These are phyloP conservation scores for Leccinum imitatum DNA, from an alignment of 768 basidiomycete species.

Conservation along the genomic window DNA sequence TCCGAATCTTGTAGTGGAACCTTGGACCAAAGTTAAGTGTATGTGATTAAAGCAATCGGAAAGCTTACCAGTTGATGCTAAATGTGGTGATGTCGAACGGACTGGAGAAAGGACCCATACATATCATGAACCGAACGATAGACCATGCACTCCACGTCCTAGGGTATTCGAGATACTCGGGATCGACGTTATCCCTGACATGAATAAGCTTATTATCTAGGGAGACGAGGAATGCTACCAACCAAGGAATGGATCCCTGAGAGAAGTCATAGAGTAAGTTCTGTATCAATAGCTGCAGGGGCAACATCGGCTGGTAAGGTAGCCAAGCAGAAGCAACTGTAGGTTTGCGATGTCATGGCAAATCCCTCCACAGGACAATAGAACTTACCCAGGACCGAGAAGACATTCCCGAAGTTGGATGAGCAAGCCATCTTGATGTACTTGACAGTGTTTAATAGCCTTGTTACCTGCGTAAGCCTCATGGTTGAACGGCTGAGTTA, in stretches of 20 bases:
- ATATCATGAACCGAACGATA: conserved; percentile 38
- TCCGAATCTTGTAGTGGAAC: conserved; percentile 34
- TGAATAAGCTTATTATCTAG: conserved; percentile 6
- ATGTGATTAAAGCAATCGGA: neutral
- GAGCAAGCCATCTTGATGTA: conserved; percentile 41
- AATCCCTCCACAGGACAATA: neutral
- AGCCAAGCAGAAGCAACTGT: conserved; percentile 38
- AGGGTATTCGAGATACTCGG: conserved; percentile 34
- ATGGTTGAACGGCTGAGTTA: neutral
- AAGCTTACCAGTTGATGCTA: conserved; percentile 32
- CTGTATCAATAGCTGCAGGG: conserved; percentile 33
- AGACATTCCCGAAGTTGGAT: conserved; percentile 37
- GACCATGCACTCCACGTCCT: conserved; percentile 35
- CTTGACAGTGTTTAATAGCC: conserved; percentile 37
- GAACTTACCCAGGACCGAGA: conserved; percentile 31
- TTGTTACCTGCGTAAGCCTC: conserved; percentile 17
- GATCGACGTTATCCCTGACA: conserved; percentile 37
- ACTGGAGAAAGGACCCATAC: conserved; percentile 37
- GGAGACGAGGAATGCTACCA: neutral
- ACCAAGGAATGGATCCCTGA: conserved; percentile 38
- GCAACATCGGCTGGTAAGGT: conserved; percentile 33
- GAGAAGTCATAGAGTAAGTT: conserved; percentile 39
- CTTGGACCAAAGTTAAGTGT: conserved; percentile 11
- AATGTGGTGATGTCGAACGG: conserved; percentile 35
- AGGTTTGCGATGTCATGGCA: neutral